A percentile compares a stretch with the other conserved stretches of the same genome.
phyloP scores from a whole-genome alignment of 23 red algal genomes.

The Agarophyton chilense region DNA sequence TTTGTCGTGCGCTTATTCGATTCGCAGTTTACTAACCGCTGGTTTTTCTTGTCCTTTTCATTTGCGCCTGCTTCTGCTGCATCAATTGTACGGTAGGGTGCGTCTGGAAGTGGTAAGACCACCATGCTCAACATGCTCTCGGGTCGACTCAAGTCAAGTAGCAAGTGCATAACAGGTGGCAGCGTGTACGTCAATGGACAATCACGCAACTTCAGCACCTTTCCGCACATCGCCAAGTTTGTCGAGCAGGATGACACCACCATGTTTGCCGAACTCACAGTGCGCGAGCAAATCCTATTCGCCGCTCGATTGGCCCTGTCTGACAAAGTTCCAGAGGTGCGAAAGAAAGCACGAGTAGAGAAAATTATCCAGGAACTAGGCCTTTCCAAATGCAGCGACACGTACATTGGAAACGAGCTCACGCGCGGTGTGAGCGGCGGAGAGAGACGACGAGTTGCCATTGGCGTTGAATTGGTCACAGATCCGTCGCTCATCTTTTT shows the following conservation, averaged over 20 bases:
- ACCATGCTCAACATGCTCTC: conserved; percentile 89
- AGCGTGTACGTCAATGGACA: conserved; percentile 69
- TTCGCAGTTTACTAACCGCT: background rate
- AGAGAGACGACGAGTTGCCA: conserved; percentile 83
- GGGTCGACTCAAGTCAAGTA: conserved; percentile 72
- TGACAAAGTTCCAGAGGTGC: background rate
- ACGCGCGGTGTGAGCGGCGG: conserved; percentile 76
- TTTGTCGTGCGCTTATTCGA: background rate
- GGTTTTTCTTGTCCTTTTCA: background rate
- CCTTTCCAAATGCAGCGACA: conserved; percentile 64
- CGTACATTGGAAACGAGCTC: conserved; percentile 64
- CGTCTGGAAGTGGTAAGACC: conserved; percentile 87
- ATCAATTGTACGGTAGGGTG: background rate
- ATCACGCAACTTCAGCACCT: conserved; percentile 47
- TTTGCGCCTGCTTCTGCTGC: background rate
- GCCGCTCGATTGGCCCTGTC: conserved; percentile 61
- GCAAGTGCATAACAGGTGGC: conserved; percentile 51
- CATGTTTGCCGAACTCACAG: conserved; percentile 94
- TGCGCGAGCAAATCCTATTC: conserved; percentile 83
- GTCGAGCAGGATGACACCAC: conserved; percentile 86
- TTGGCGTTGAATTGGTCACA: conserved; percentile 92
- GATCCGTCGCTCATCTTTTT: conserved; percentile 79
- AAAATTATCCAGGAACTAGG: conserved; percentile 73
- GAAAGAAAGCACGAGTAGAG: conserved; percentile 45
- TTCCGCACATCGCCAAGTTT: conserved; percentile 69